A percentile compares a stretch with the other conserved stretches of the same genome.
Evolutionary conservation across 2,329 filamentous ascomycete genomes (phyloP).

Genomic region (Metarhizium rileyi): DNA sequence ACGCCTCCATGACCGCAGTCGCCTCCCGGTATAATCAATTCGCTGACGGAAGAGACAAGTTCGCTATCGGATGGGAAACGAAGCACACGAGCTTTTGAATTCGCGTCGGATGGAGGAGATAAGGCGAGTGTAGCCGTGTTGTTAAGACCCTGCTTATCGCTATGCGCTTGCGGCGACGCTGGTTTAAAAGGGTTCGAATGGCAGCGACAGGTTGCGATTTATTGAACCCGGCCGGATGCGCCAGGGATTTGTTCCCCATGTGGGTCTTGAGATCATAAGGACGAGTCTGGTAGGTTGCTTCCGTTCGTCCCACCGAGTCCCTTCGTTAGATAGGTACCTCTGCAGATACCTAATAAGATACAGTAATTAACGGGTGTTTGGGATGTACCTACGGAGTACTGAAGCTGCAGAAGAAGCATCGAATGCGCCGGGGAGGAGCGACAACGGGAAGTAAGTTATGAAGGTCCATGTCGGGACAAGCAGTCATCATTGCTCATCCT

Average conservation of each 20-base stretch:
- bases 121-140: not conserved
- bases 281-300: conserved; percentile 3
- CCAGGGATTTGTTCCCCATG: not conserved
- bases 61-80: not conserved
- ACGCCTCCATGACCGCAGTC: conserved; percentile 5
- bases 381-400: too few relatives aligned
- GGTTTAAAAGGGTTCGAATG: too few relatives aligned
- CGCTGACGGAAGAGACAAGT: not conserved
- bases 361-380: too few relatives aligned
- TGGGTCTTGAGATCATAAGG: not conserved
- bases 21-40: conserved; percentile 1
- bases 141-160: not conserved
- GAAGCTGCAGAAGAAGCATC: too few relatives aligned
- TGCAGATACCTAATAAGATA: too few relatives aligned
- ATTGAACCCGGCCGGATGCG: conserved; percentile 2
- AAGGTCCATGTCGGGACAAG: too few relatives aligned
- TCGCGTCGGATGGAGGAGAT: not conserved
- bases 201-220: conserved; percentile 1
- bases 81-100: not conserved
- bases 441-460: too few relatives aligned
- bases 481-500: too few relatives aligned
- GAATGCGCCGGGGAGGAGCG: too few relatives aligned
- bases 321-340: too few relatives aligned
- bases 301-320: not conserved
- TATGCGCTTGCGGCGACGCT: not conserved